phyloP scores from a whole-genome alignment of 1,284 basidiomycete species.

The Leccinum holopus region DNA sequence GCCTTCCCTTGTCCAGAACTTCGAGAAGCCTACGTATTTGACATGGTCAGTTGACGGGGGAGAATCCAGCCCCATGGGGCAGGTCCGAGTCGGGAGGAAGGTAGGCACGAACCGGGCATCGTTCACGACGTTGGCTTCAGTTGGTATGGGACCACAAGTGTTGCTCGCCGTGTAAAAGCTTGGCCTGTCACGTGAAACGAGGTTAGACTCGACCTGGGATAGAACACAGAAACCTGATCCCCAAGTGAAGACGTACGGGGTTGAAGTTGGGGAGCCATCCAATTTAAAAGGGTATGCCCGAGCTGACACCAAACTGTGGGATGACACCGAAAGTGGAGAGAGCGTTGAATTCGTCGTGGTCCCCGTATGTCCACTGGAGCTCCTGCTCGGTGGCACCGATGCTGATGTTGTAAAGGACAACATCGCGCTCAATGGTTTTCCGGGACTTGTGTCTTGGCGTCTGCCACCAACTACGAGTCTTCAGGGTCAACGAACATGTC shows the following conservation, averaged over 20 bases:
- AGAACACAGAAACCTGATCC: neutral
- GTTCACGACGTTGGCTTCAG: constrained; percentile 80
- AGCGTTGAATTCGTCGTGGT: constrained; percentile 81
- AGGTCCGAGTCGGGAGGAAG: neutral
- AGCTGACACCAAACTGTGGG: constrained; percentile 82
- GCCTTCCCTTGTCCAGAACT: constrained; percentile 92
- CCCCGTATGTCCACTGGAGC: constrained; percentile 90
- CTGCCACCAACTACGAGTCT: constrained; percentile 80
- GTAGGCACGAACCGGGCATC: constrained; percentile 59
- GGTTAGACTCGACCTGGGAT: neutral
- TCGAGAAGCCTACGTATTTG: constrained; percentile 59
- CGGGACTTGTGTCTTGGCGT: constrained; percentile 70
- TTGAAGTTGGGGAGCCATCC: constrained; percentile 96
- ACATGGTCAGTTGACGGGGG: constrained; percentile 5
- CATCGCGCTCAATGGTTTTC: constrained; percentile 68
- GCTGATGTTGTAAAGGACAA: constrained; percentile 95
- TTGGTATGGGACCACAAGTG: constrained; percentile 88
- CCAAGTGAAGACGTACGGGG: constrained; percentile 53
- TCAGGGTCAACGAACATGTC: constrained; percentile 74
- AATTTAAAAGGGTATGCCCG: constrained; percentile 49
- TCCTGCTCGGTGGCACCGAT: constrained; percentile 95
- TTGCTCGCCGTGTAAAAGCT: constrained; percentile 98
- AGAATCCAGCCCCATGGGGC: neutral
- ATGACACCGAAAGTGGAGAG: constrained; percentile 96
- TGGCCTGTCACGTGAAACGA: constrained; percentile 56